phyloP scores from a whole-genome alignment of 345 rosid genomes.

The Psidium guajava region DNA sequence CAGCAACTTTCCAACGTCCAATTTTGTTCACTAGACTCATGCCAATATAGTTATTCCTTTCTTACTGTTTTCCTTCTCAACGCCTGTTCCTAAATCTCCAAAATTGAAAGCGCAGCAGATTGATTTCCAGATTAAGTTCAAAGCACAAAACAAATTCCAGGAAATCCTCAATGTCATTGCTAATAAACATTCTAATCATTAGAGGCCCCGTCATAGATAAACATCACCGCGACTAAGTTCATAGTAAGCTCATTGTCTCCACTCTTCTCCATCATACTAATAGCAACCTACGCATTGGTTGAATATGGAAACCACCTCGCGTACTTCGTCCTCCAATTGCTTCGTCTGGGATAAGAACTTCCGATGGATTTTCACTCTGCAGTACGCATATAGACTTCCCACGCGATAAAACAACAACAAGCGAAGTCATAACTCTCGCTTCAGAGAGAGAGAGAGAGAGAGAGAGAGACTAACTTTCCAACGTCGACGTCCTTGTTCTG shows the following conservation, averaged over 20 bases:
- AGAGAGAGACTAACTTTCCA: constrained; percentile 37
- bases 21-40: not conserved
- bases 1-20: not conserved
- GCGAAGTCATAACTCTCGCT: not conserved
- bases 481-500: constrained; percentile 33
- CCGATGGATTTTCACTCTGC: too few species aligned
- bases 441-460: not conserved
- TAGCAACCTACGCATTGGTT: not conserved
- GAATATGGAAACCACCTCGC: not conserved
- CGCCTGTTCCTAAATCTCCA: not conserved
- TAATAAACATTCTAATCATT: not conserved
- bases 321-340: too few species aligned
- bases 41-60: not conserved
- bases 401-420: not conserved
- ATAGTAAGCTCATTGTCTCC: not conserved
- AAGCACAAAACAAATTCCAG: not conserved
- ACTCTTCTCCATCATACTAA: not conserved
- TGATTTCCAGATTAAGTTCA: not conserved
- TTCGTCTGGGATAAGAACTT: too few species aligned
- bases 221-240: not conserved
- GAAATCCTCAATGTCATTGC: not conserved
- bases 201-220: too few species aligned
- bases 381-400: not conserved
- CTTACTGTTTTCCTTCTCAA: not conserved
- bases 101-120: not conserved